Base-by-base conservation (phyloP, 2,329 filamentous ascomycete species). In the Aspergillus luchuensis region DNA sequence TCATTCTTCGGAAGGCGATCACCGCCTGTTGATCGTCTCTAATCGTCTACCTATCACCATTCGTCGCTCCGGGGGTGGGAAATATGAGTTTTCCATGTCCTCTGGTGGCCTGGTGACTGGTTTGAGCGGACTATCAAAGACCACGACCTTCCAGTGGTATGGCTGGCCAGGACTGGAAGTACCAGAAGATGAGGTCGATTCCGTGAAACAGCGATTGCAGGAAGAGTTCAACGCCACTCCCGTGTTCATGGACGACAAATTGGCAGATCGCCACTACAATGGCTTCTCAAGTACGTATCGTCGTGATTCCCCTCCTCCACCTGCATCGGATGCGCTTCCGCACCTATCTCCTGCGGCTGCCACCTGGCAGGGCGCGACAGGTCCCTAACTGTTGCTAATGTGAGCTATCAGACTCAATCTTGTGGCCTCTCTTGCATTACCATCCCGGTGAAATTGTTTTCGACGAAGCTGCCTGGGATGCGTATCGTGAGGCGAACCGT, bases 361-460 rank as follows among this genome's bases (percentile, higher is more conserved):
- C 53, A 56, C 39, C 39, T 47, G 28, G 53, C 53, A 50, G n/a
- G 25, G 25, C 25, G 17, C 47, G 47, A 50, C 47, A 50, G 19
- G 43, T 15, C 13, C 45, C 55, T 66, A 21, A 60, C 66, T 56
- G 69, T 60, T 25, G 38, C 13, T 43, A 56, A 47, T 11, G 49
- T 43, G 15, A 64, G 8, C 51, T 43, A 38, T 49, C 64, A 94
- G 92, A 99, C 79, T 96, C 92, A 7, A 98, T 98, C 76, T 88
- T 99, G 62, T 99, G 95, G 95, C 95, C 95, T 2, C 87, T 99
- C 41, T 96, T 99, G 82, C 95, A 98, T 81, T 98, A 98, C 80
- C 95, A 99, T 78, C 94, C 95, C 53, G 94, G 94, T 74, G 94
- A 98, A 82, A 97, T 98, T 70, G 97, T 92, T 47, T 98, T 98